Evolutionary conservation across 805 yeast species (phyloP), one percentile per base, ranked within the genome.

Genomic region (Candida saitoana): DNA sequence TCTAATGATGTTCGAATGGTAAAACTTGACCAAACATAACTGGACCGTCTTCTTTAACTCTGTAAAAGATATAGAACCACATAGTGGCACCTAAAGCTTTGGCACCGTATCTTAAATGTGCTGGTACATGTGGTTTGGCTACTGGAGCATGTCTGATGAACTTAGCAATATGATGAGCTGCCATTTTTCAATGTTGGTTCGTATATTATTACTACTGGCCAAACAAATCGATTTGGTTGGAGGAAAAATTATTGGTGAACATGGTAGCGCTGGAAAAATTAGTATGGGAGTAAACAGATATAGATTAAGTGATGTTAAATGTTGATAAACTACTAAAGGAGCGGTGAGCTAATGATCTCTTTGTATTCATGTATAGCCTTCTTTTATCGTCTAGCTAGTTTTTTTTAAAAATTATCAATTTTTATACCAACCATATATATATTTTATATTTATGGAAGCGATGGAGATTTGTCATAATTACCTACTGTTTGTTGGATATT

Each of bases 11-110:
- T 53, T 65, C 69, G 43, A 65, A 65, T 33, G 71, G 70, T 49
- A 62, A 57, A 48, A 63, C 63, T 41, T 57, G 57, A 22, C 69
- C 84, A 48, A 73, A 66, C 77, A 81, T 77, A 29, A 77, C 79
- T 55, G 76, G 71, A 50, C 80, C 81, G 54, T 81, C 91, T 59
- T 84, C 81, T 65, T 83, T 81, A 35, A 85, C 72, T 61, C 96
- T 74, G 73, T 84, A 87, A 57, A 87, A 73, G 48, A 87, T 76
- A 86, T 91, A 87, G 65, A 86, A 87, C 86, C 93, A 85, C 87
- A 85, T 82, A 41, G 89, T 74, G 31, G 91, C 95, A 8, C 96
- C 96, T 34, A 87, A 72, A 16, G 74, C 60, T 52, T 83, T 82
- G 36, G 87, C 76, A 16, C 82, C 73, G 63, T 79, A 70, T 44